These are phyloP conservation scores for Silene noctiflora DNA, from an alignment of 179 eudicot genomes.

Conservation along the genomic window DNA sequence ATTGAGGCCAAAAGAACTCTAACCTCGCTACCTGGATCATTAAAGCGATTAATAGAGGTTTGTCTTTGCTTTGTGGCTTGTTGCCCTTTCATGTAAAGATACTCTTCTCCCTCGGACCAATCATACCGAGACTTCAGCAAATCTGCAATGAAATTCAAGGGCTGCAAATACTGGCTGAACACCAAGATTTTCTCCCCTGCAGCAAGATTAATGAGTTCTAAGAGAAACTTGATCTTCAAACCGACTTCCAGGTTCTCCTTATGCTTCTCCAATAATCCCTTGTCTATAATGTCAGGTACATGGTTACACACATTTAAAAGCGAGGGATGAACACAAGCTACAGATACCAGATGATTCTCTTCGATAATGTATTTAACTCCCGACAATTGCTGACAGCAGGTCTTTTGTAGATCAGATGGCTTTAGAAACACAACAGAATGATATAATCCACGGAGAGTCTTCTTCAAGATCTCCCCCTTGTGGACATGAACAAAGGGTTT, in stretches of 20 bases:
- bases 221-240: conserved; percentile 31
- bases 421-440: conserved; percentile 44
- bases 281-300: background rate
- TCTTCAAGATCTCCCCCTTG: conserved; percentile 28
- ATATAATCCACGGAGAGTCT: conserved; percentile 51
- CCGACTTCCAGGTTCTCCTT: conserved; percentile 27
- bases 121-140: conserved; percentile 12
- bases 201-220: conserved; percentile 34
- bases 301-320: conserved; percentile 1
- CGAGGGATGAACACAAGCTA: conserved; percentile 36
- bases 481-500: conserved; percentile 59
- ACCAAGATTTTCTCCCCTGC: conserved; percentile 37
- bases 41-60: conserved; percentile 25
- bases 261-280: conserved; percentile 2
- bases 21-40: conserved; percentile 29
- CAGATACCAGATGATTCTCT: conserved; percentile 21
- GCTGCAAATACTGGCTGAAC: conserved; percentile 35
- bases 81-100: conserved; percentile 32
- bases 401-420: conserved; percentile 47
- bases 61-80: conserved; percentile 25
- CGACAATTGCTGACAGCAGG: conserved; percentile 15
- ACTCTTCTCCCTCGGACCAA: conserved; percentile 29
- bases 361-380: conserved; percentile 15
- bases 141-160: conserved; percentile 22
- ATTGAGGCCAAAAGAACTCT: conserved; percentile 42